Base-by-base conservation (phyloP, 352 stramenopile species). In the Phytophthora kernoviae region DNA sequence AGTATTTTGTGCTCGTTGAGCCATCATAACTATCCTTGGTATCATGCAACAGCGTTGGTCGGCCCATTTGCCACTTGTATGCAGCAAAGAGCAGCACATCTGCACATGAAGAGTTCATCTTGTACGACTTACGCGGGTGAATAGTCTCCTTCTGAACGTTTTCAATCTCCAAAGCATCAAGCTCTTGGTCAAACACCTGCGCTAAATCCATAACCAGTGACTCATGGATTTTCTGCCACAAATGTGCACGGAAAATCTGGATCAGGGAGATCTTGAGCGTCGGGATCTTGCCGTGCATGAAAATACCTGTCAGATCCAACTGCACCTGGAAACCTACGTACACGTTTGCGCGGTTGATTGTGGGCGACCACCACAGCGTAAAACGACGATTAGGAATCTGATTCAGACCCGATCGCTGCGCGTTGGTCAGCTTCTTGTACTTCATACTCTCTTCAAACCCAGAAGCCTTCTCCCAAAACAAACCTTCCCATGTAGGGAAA, bases 171-270 rank as follows among this genome's bases (percentile, higher is more conserved):
- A 99, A 69, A 21, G 98, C 93, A 81, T 99, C 98, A 17, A 99
- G 81, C 63, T 99, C 96, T 81, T 99, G 97, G 57, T 99, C 98
- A 68, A 99, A 99, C 7, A 99, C 97, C 79, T 99, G 96, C n/a
- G 52, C 89, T 67, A 98, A 81, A 74, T 99, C 96, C 96, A 99
- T 99, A 0, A 98, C 96, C 36, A 99, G 82, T 46, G 91, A 98
- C 77, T 99, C 98, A 75, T 99, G 98, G 68, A 99, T 99, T 77
- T 99, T 99, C 77, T 99, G 98, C 98, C 98, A 99, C 81, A 99
- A 90, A 60, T 99, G 98, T 4, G 98, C 98, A 15, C 98, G 89
- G 83, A 98, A 98, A 73, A 98, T 98, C 60, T 97, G 91, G 48
- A 98, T 98, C 37, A 98, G 63, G 40, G 94, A 99, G 54, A 99